A percentile compares a stretch with the other conserved stretches of the same genome.
Conservation (phyloP, 331 rosid species). For the Saraca asoca region DNA sequence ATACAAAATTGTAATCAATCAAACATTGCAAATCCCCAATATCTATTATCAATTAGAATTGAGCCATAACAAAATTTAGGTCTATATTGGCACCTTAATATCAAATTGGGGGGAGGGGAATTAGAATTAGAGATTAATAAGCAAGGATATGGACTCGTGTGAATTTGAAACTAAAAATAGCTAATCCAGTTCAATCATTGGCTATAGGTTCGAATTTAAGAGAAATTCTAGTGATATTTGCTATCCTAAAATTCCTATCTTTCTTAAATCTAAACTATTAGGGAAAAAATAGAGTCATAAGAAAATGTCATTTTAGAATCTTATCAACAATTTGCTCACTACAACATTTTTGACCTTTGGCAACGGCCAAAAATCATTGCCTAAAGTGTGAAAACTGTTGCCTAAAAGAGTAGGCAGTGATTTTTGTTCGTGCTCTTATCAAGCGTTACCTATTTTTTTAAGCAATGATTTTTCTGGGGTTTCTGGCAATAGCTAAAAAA, state of each 20-base stretch:
- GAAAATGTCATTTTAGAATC: conserved; percentile 10
- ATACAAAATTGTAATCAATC: background rate
- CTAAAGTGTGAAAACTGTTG: too few species aligned
- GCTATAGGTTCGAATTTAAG: background rate
- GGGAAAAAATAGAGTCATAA: background rate
- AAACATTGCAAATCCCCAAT: background rate
- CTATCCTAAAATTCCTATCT: background rate
- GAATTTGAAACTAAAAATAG: conserved; percentile 28
- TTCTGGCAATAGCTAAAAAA: too few species aligned
- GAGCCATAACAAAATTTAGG: background rate
- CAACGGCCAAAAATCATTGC: too few species aligned
- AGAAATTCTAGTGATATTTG: conserved; percentile 25
- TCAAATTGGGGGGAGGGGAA: conserved; percentile 5
- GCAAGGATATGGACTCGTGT: conserved; percentile 26
- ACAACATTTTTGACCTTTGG: too few species aligned
- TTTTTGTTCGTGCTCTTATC: too few species aligned
- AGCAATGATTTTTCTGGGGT: too few species aligned
- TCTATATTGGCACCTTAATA: conserved; percentile 2
- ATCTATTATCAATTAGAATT: background rate
- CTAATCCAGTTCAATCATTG: conserved; percentile 24
- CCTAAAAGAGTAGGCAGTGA: too few species aligned
- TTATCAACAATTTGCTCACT: conserved; percentile 28
- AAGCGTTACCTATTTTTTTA: too few species aligned
- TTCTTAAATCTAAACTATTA: background rate
- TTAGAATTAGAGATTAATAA: conserved; percentile 30